phyloP scores from a whole-genome alignment of 2,329 filamentous ascomycete genomes.

The Fusarium poae region DNA sequence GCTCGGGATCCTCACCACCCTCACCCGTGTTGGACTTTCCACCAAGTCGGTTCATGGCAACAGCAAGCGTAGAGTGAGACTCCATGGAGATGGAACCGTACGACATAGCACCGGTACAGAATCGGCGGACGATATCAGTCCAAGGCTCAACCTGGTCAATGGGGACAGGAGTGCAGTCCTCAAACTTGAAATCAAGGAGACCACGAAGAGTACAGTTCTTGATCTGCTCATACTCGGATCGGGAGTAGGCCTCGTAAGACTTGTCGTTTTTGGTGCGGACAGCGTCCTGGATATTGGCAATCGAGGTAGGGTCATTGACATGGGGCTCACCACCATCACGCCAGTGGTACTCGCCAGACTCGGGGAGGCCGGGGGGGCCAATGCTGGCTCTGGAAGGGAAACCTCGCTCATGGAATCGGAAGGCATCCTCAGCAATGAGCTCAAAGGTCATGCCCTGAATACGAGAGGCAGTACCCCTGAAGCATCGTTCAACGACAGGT shows the following conservation, averaged over 20 bases:
- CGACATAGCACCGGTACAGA: slow-evolving; percentile 98
- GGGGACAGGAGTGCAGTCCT: slow-evolving; percentile 84
- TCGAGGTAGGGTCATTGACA: slow-evolving; percentile 93
- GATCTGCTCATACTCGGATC: slow-evolving; percentile 94
- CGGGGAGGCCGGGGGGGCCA: slow-evolving; percentile 82
- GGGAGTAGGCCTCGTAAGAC: slow-evolving; percentile 96
- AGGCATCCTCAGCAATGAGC: slow-evolving; percentile 91
- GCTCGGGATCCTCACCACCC: slow-evolving; percentile 94
- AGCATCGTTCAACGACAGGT: slow-evolving; percentile 91
- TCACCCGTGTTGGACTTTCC: slow-evolving; percentile 98
- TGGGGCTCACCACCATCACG: slow-evolving; percentile 95
- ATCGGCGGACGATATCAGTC: slow-evolving; percentile 97
- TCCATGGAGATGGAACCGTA: slow-evolving; percentile 99
- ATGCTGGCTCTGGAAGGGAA: slow-evolving; percentile 85
- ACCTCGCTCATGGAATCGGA: slow-evolving; percentile 93
- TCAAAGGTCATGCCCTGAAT: slow-evolving; percentile 96
- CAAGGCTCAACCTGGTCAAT: slow-evolving; percentile 98
- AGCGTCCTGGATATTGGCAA: slow-evolving; percentile 97
- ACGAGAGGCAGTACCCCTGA: slow-evolving; percentile 92
- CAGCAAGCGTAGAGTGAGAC: slow-evolving; percentile 92
- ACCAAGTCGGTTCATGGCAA: slow-evolving; percentile 96
- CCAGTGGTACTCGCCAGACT: slow-evolving; percentile 99
- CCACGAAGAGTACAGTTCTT: slow-evolving; percentile 96
- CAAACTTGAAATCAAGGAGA: slow-evolving; percentile 95
- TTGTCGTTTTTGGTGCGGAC: slow-evolving; percentile 98